phyloP scores from a whole-genome alignment of 2,329 filamentous ascomycete species.

The Hypoxylon sp. region DNA sequence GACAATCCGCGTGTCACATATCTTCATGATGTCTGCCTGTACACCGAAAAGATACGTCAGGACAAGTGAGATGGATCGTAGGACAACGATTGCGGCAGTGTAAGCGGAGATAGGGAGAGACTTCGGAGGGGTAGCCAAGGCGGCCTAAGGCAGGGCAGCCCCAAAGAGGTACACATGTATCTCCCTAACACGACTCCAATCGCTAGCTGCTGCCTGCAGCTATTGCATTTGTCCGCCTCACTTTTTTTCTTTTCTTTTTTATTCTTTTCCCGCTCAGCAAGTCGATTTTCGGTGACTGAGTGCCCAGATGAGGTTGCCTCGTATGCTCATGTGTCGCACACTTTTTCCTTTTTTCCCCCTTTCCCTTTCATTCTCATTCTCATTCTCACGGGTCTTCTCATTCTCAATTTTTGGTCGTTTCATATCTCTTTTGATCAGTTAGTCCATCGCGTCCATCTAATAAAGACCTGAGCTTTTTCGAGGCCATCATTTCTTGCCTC shows the following conservation, averaged over 20 bases:
- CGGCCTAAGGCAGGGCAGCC: too few relatives aligned
- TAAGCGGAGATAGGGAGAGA: slow-evolving; percentile 14
- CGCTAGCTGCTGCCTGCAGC: slow-evolving; percentile 3
- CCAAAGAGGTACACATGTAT: slow-evolving; percentile 13
- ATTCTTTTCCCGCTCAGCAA: background rate
- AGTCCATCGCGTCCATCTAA: slow-evolving; percentile 16
- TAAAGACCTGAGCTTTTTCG: slow-evolving; percentile 1
- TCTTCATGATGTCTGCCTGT: background rate
- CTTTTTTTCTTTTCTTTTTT: slow-evolving; percentile 21
- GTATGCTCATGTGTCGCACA: slow-evolving; percentile 13
- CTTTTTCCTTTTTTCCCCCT: slow-evolving; percentile 6
- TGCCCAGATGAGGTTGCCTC: slow-evolving; percentile 28
- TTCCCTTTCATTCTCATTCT: slow-evolving; percentile 7
- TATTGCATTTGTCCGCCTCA: slow-evolving; percentile 35
- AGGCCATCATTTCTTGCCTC: slow-evolving; percentile 2
- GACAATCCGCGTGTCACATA: background rate
- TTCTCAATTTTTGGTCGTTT: too few relatives aligned
- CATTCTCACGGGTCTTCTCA: background rate
- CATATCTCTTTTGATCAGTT: background rate
- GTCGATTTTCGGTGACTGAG: slow-evolving; percentile 11
- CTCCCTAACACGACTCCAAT: slow-evolving; percentile 4
- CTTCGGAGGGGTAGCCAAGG: too few relatives aligned
- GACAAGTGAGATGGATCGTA: background rate
- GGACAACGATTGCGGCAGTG: slow-evolving; percentile 29
- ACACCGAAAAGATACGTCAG: slow-evolving; percentile 2